A percentile compares a stretch with the other conserved stretches of the same genome.
Evolutionary conservation across 306 rosid genomes (phyloP).

Genomic region (Astragalus glycyphyllos): DNA sequence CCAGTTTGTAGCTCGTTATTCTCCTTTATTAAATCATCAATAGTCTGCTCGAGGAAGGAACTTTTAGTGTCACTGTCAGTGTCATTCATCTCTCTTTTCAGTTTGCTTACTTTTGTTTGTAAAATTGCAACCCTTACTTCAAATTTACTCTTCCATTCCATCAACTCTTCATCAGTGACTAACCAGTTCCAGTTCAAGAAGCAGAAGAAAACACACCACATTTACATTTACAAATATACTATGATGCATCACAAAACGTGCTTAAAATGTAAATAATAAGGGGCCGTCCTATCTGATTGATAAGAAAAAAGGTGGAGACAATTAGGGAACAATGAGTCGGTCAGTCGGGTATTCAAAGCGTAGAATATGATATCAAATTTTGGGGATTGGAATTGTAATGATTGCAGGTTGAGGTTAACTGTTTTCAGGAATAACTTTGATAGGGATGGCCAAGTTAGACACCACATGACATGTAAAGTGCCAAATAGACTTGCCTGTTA

Average conservation of each 20-base stretch:
- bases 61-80: conserved; percentile 52
- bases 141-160: conserved; percentile 84
- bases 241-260: neutral
- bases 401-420: neutral
- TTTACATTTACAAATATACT: conserved; percentile 32
- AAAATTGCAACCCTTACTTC: conserved; percentile 72
- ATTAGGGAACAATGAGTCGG: neutral
- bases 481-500: neutral
- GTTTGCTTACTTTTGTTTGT: conserved; percentile 58
- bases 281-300: neutral
- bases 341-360: neutral
- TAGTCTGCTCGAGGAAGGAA: conserved; percentile 47
- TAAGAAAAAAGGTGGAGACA: neutral
- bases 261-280: neutral
- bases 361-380: neutral
- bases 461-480: neutral
- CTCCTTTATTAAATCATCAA: conserved; percentile 54
- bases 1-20: conserved; percentile 81
- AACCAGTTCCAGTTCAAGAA: conserved; percentile 55
- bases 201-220: conserved; percentile 34
- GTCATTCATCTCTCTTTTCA: conserved; percentile 80
- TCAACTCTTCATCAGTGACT: conserved; percentile 86
- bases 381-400: neutral
- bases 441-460: neutral
- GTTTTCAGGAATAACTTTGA: neutral